Percentiles rank a stretch among this genome's conserved stretches.
phyloP scores from a whole-genome alignment of 2,329 filamentous ascomycete genomes.

The Arthrinium phaeospermum region DNA sequence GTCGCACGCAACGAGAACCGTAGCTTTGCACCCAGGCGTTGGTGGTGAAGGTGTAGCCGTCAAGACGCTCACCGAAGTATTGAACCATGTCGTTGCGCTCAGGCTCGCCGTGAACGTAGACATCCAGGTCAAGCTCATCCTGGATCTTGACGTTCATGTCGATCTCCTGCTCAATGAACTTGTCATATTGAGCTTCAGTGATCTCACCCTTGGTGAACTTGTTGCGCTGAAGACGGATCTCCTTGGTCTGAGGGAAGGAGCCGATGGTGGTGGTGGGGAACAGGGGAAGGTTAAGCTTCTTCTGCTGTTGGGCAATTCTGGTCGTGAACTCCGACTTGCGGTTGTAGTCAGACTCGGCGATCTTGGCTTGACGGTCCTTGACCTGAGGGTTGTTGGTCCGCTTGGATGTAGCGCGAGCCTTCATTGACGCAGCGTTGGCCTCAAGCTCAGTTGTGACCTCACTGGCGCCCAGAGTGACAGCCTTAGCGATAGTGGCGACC shows the following conservation, averaged over 20 bases:
- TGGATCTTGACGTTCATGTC: constrained; percentile 93
- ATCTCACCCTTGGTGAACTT: constrained; percentile 99
- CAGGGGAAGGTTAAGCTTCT: constrained; percentile 88
- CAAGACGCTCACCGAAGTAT: constrained; percentile 97
- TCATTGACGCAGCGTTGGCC: constrained; percentile 93
- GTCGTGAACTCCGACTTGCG: constrained; percentile 87
- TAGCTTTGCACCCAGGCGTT: constrained; percentile 99
- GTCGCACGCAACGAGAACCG: constrained; percentile 96
- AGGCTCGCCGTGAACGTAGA: constrained; percentile 97
- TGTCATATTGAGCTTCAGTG: constrained; percentile 89
- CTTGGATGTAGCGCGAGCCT: constrained; percentile 88
- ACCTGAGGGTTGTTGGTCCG: constrained; percentile 97
- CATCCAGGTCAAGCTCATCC: constrained; percentile 96
- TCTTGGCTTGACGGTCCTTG: constrained; percentile 92
- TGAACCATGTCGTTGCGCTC: constrained; percentile 99
- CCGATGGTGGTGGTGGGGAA: constrained; percentile 99
- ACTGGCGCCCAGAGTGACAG: constrained; percentile 89
- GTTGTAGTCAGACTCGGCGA: constrained; percentile 85
- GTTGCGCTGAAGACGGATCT: constrained; percentile 95
- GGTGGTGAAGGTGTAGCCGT: constrained; percentile 98
- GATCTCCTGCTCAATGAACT: constrained; percentile 99
- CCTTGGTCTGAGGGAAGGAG: constrained; percentile 99
- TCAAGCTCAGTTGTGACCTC: constrained; percentile 81
- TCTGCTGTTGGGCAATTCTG: constrained; percentile 88
- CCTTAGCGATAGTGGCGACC: constrained; percentile 93